Evolutionary conservation across 352 stramenopile genomes (phyloP), one percentile per base, ranked within the genome.

Genomic region (Phytophthora sp.): DNA sequence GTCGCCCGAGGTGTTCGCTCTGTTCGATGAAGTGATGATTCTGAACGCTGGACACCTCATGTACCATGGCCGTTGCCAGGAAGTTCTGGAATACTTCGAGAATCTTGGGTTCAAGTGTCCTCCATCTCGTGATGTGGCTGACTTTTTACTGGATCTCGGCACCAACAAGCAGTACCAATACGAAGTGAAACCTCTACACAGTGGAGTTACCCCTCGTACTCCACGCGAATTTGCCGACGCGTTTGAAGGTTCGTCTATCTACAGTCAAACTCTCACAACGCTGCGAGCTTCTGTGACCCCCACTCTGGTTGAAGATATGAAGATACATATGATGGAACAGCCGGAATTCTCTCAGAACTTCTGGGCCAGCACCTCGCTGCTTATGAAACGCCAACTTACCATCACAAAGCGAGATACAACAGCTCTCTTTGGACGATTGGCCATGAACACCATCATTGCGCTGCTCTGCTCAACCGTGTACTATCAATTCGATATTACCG

Each of bases 121-220:
- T 68, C 31, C 66, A 57, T 27, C 80, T 81, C 56, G 47, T 53
- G 90, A 98, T 64, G 66, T 92, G 16, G 94, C 91, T n/a, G 95
- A 98, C 71, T 98, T 96, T 69, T 72, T 98, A 30, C 66, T 96
- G 35, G 86, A 85, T 51, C 52, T 88, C 0, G 72, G 75, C 4
- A 81, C 76, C 15, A 30, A 63, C 18, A 71, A 72, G 23, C 74
- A 83, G 27, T 21, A 70, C 26, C 30, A 56, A 12, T 82, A 81
- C 69, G 56, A 73, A 51, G 41, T 33, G 21, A 54, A 47, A 20
- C 20, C n/a, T n/a, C n/a, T 56, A 5, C 15, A 12, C n/a, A n/a
- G 51, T 4, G 12, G 42, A 26, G 21, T 13, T 7, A 59, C 55
- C 16, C 61, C 61, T 41, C n/a, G 53, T 21, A 44, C 45, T 51